These are phyloP conservation scores for Volvariella volvacea DNA, from an alignment of 1,284 basidiomycete genomes.

Conservation along the genomic window DNA sequence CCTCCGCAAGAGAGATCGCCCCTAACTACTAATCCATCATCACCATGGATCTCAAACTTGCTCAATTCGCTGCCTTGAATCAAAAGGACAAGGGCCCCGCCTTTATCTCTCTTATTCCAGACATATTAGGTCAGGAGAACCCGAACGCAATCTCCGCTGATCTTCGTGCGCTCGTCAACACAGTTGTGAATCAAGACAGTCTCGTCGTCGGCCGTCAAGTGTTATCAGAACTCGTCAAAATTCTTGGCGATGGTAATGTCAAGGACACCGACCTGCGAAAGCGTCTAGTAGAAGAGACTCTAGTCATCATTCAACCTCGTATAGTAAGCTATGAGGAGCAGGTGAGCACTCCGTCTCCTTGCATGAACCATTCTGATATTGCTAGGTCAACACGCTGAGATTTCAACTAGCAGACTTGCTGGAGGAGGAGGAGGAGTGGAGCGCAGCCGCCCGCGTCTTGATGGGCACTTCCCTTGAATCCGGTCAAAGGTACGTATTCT, in stretches of 20 bases:
- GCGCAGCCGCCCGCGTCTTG: slow-evolving; percentile 83
- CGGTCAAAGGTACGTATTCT: slow-evolving; percentile 61
- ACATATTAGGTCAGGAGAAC: slow-evolving; percentile 47
- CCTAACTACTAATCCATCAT: too few relatives aligned
- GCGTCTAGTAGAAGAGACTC: slow-evolving; percentile 64
- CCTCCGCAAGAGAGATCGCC: too few relatives aligned
- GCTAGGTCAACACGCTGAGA: slow-evolving; percentile 75
- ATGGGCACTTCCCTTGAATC: slow-evolving; percentile 90
- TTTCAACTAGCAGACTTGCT: slow-evolving; percentile 85
- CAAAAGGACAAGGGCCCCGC: slow-evolving; percentile 83
- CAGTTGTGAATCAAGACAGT: slow-evolving; percentile 72
- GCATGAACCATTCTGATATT: slow-evolving; percentile 8
- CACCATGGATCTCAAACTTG: slow-evolving; percentile 58
- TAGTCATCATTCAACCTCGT: slow-evolving; percentile 68
- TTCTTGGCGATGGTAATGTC: slow-evolving; percentile 49
- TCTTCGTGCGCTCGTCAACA: slow-evolving; percentile 63
- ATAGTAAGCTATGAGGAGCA: slow-evolving; percentile 92
- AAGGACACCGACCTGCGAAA: slow-evolving; percentile 54
- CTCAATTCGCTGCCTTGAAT: slow-evolving; percentile 52
- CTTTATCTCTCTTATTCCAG: slow-evolving; percentile 55
- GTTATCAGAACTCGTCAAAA: slow-evolving; percentile 72
- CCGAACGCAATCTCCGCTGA: slow-evolving; percentile 39
- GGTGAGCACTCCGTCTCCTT: slow-evolving; percentile 37
- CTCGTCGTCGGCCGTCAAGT: slow-evolving; percentile 84
- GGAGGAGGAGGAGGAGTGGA: slow-evolving; percentile 91